These are phyloP conservation scores for Penicillium dipodomyicola DNA, from an alignment of 495 filamentous ascomycete genomes.

Conservation along the genomic window DNA sequence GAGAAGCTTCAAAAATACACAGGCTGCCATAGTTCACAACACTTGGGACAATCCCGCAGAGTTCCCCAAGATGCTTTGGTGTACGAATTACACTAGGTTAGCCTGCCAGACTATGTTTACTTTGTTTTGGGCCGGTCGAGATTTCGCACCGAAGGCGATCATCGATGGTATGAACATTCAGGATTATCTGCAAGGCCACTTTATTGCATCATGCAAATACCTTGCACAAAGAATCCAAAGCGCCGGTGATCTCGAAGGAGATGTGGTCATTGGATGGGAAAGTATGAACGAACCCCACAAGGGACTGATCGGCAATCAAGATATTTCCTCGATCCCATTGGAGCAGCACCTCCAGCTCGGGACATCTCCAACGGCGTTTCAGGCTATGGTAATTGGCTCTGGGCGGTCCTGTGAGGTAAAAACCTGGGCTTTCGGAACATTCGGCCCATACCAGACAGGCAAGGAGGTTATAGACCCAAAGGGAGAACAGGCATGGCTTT, in stretches of 20 bases:
- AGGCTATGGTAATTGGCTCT: slow-evolving; percentile 85
- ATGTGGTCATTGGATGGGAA: slow-evolving; percentile 95
- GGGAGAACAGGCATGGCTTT: slow-evolving; percentile 80
- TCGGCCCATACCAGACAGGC: slow-evolving; percentile 91
- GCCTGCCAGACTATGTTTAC: slow-evolving; percentile 91
- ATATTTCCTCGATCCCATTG: slow-evolving; percentile 74
- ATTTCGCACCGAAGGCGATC: slow-evolving; percentile 94
- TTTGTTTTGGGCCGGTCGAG: slow-evolving; percentile 83
- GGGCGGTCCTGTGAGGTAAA: slow-evolving; percentile 85
- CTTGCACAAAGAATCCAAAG: slow-evolving; percentile 83
- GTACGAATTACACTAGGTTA: slow-evolving; percentile 89
- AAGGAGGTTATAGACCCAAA: slow-evolving; percentile 81
- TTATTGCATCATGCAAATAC: slow-evolving; percentile 71
- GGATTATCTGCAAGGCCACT: slow-evolving; percentile 90
- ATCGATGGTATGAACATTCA: slow-evolving; percentile 95
- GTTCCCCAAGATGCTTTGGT: slow-evolving; percentile 99
- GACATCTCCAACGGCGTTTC: slow-evolving; percentile 91
- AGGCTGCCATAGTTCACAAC: slow-evolving; percentile 93
- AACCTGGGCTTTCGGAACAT: slow-evolving; percentile 88
- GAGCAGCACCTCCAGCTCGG: slow-evolving; percentile 93
- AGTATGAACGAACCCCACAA: slow-evolving; percentile 91
- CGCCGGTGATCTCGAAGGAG: slow-evolving; percentile 82
- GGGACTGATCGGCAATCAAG: slow-evolving; percentile 81
- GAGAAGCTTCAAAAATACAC: slow-evolving; percentile 74
- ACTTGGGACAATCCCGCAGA: slow-evolving; percentile 80